A percentile compares a stretch with the other conserved stretches of the same genome.
Evolutionary conservation across 305 asterid genomes (phyloP).

Genomic region (Solanum hybrid): DNA sequence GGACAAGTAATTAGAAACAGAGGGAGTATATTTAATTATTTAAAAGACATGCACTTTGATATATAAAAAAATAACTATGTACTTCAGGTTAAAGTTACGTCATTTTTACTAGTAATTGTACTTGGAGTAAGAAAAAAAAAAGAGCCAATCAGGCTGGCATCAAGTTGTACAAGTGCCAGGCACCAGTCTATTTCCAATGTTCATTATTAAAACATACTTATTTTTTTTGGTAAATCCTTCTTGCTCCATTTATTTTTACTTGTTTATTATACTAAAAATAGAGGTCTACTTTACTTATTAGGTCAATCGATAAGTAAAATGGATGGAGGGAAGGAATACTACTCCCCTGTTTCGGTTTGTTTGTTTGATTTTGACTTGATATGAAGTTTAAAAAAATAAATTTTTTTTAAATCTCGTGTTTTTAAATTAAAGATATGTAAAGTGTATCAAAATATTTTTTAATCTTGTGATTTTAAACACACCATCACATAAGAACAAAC

Average conservation of each 20-base stretch:
- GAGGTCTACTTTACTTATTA: too few relatives aligned
- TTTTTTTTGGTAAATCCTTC: not conserved
- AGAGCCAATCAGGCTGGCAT: not conserved
- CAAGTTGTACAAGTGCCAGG: not conserved
- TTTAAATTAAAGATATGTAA: not conserved
- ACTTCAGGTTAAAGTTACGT: not conserved
- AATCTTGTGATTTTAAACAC: accelerated
- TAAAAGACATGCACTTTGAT: not conserved
- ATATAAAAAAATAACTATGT: not conserved
- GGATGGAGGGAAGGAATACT: not conserved
- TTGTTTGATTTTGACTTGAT: not conserved
- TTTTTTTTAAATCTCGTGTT: not conserved
- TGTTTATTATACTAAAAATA: not conserved
- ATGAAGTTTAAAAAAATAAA: not conserved
- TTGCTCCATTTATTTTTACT: not conserved
- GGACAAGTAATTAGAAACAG: too few relatives aligned
- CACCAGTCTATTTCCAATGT: not conserved
- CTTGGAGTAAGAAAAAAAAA: not conserved
- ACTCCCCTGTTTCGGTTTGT: accelerated
- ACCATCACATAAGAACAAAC: accelerated
- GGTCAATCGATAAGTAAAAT: not conserved
- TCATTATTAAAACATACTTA: not conserved
- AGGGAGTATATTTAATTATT: not conserved
- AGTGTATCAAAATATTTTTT: not conserved
- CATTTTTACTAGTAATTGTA: not conserved